These are phyloP conservation scores for Aspergillus melleus DNA, from an alignment of 2,329 filamentous ascomycete species.

Conservation along the genomic window DNA sequence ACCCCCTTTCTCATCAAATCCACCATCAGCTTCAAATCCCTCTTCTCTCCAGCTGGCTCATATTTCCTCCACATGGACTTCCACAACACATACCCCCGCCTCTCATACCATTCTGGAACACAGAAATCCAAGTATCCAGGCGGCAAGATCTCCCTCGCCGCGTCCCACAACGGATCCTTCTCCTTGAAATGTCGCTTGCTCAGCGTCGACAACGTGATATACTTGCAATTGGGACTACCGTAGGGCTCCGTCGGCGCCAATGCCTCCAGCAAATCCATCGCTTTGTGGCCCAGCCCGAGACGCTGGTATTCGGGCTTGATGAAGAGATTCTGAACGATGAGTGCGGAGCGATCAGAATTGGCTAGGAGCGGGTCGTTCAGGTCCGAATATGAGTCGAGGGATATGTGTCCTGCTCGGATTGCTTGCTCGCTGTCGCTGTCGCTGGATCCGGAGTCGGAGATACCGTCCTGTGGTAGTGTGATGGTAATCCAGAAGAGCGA, in stretches of 20 bases:
- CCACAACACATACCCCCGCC: slow-evolving; percentile 27
- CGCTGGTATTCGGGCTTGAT: slow-evolving; percentile 24
- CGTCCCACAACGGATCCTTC: slow-evolving; percentile 9
- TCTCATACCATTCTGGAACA: slow-evolving; percentile 27
- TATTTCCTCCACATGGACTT: slow-evolving; percentile 25
- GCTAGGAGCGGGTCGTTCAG: slow-evolving; percentile 14
- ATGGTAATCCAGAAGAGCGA: slow-evolving; percentile 22
- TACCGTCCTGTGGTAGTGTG: background rate
- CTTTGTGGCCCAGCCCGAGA: slow-evolving; percentile 15
- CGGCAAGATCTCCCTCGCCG: slow-evolving; percentile 10
- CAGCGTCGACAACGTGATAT: slow-evolving; percentile 16
- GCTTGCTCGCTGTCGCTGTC: background rate
- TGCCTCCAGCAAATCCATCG: slow-evolving; percentile 22
- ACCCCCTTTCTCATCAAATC: slow-evolving; percentile 27
- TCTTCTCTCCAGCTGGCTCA: slow-evolving; percentile 11
- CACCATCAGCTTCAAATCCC: slow-evolving; percentile 12
- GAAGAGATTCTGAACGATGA: slow-evolving; percentile 28
- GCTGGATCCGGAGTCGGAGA: background rate
- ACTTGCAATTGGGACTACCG: slow-evolving; percentile 13
- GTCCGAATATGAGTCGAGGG: slow-evolving; percentile 24
- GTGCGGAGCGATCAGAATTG: slow-evolving; percentile 15
- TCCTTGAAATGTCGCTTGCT: slow-evolving; percentile 26
- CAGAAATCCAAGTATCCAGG: slow-evolving; percentile 15
- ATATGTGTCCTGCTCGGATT: slow-evolving; percentile 28
- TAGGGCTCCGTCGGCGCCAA: slow-evolving; percentile 21